A percentile compares a stretch with the other conserved stretches of the same genome.
phyloP scores from a whole-genome alignment of 2,329 filamentous ascomycete genomes.

The Stagonosporopsis vannaccii region DNA sequence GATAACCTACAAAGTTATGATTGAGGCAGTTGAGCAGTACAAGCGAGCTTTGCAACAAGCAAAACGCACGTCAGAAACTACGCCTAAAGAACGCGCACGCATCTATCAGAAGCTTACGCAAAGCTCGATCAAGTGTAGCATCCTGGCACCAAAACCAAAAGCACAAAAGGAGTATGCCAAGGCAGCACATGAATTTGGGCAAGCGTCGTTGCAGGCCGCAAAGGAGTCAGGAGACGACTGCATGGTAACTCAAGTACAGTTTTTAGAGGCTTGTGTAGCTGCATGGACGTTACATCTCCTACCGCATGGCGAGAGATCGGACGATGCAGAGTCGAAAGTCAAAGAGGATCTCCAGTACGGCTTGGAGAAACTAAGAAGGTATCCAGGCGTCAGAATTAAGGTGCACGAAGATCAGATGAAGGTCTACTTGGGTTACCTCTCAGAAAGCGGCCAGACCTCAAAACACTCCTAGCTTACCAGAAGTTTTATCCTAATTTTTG shows the following conservation, averaged over 20 bases:
- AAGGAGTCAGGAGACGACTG: constrained; percentile 10
- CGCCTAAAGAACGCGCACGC: constrained; percentile 24
- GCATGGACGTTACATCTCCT: constrained; percentile 21
- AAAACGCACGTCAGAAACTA: constrained; percentile 12
- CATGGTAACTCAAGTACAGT: constrained; percentile 24
- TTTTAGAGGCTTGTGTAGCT: constrained; percentile 17
- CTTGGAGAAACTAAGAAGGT: neutral
- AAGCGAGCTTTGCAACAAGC: constrained; percentile 16
- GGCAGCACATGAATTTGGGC: constrained; percentile 19
- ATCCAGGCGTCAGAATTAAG: neutral
- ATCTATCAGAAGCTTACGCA: constrained; percentile 28
- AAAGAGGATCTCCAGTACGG: neutral
- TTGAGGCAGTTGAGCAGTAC: constrained; percentile 4
- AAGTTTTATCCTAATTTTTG: neutral
- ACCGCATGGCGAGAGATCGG: neutral
- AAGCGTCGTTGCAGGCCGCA: constrained; percentile 19
- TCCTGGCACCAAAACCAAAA: neutral
- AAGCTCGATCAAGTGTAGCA: constrained; percentile 16
- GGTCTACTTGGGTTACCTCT: neutral
- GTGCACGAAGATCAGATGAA: constrained; percentile 1
- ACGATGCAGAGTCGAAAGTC: neutral
- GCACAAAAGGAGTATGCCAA: constrained; percentile 4
- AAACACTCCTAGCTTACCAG: neutral
- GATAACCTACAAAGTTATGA: constrained; percentile 2
- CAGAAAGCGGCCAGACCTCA: neutral